phyloP scores from a whole-genome alignment of 2,329 filamentous ascomycete species.

The Metarhizium album region DNA sequence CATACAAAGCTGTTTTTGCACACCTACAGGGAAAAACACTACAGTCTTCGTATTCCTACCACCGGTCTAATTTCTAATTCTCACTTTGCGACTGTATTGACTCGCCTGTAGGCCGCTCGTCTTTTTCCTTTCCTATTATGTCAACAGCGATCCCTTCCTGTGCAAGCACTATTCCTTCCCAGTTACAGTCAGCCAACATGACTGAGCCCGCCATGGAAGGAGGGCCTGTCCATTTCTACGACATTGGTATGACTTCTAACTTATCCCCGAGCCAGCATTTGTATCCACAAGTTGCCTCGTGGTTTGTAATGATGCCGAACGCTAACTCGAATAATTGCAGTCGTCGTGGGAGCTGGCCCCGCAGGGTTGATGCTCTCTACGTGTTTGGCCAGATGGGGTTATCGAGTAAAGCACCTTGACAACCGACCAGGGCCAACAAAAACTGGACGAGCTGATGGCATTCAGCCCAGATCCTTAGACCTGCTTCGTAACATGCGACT shows the following conservation, averaged over 20 bases:
- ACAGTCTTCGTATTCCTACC: too few relatives aligned
- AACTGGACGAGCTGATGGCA: conserved; percentile 82
- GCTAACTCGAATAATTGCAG: conserved; percentile 28
- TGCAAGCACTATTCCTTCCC: background rate
- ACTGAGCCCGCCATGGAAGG: background rate
- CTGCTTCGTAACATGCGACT: conserved; percentile 82
- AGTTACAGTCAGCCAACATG: background rate
- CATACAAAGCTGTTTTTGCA: too few relatives aligned
- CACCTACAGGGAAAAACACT: too few relatives aligned
- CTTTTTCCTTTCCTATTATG: background rate
- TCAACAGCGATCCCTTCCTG: background rate
- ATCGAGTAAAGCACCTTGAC: conserved; percentile 91
- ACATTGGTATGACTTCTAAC: conserved; percentile 27
- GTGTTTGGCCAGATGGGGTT: conserved; percentile 83
- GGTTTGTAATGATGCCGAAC: background rate
- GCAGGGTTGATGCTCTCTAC: conserved; percentile 82
- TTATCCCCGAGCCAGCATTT: background rate
- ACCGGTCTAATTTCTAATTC: too few relatives aligned
- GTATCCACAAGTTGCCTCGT: background rate
- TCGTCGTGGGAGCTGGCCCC: conserved; percentile 82
- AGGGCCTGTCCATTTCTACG: conserved; percentile 22
- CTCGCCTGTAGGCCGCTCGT: background rate
- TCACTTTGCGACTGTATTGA: too few relatives aligned
- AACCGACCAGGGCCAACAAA: conserved; percentile 75
- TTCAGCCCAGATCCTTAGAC: conserved; percentile 81